These are phyloP conservation scores for Aspergillus ellipticus DNA, from an alignment of 495 filamentous ascomycete species.

Conservation along the genomic window DNA sequence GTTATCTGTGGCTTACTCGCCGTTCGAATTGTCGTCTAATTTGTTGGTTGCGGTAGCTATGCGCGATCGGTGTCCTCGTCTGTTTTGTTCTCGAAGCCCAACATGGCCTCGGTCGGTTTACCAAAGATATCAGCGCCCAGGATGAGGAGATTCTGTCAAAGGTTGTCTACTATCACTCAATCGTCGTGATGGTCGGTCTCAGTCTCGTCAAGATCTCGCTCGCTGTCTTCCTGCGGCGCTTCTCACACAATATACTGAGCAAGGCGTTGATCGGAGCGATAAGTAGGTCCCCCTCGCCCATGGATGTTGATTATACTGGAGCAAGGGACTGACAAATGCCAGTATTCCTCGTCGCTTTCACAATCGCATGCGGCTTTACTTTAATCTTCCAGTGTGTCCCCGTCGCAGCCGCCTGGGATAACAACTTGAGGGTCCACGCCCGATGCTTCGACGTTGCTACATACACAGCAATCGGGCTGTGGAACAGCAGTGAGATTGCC, in stretches of 20 bases:
- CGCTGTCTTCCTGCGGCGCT: slow-evolving; percentile 43
- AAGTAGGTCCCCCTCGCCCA: slow-evolving; percentile 18
- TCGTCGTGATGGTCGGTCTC: slow-evolving; percentile 28
- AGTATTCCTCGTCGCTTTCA: slow-evolving; percentile 17
- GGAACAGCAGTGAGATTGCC: slow-evolving; percentile 16
- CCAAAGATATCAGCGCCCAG: slow-evolving; percentile 2
- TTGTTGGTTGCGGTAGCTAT: slow-evolving; percentile 3
- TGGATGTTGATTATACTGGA: slow-evolving; percentile 33
- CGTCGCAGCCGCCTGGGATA: slow-evolving; percentile 16
- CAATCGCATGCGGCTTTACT: slow-evolving; percentile 16
- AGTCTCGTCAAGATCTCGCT: slow-evolving; percentile 45
- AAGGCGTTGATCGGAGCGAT: slow-evolving; percentile 30
- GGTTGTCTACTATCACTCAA: slow-evolving; percentile 16
- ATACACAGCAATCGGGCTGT: slow-evolving; percentile 15
- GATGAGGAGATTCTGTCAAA: slow-evolving; percentile 4
- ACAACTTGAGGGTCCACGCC: background rate
- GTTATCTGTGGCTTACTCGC: too few relatives aligned
- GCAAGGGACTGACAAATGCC: slow-evolving; percentile 10
- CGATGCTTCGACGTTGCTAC: slow-evolving; percentile 13
- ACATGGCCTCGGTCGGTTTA: slow-evolving; percentile 15
- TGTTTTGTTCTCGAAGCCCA: slow-evolving; percentile 19
- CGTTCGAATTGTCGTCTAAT: background rate
- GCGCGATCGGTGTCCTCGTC: slow-evolving; percentile 15
- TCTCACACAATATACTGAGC: slow-evolving; percentile 27
- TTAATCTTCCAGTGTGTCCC: slow-evolving; percentile 20